phyloP scores from a whole-genome alignment of 148 eudicot genomes.

The Vaccinium macrocarpon region DNA sequence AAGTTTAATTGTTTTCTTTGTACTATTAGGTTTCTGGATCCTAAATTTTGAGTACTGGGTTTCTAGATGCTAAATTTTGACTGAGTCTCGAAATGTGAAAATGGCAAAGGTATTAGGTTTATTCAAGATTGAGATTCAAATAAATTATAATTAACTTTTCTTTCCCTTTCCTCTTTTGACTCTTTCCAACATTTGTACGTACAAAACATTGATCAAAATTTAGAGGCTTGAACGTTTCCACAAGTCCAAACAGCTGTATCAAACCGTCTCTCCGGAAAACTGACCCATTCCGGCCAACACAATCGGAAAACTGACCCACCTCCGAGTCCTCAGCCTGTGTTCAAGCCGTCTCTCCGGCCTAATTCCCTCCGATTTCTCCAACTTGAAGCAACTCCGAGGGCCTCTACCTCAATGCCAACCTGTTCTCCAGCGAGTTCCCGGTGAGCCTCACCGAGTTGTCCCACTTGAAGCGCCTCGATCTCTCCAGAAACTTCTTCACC shows the following conservation, averaged over 20 bases:
- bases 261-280: too few relatives aligned
- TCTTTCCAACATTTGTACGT: neutral
- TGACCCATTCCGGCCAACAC: conserved; percentile 45
- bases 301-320: conserved; percentile 32
- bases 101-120: neutral
- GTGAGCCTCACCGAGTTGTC: conserved; percentile 42
- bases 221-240: neutral
- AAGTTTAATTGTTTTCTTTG: too few relatives aligned
- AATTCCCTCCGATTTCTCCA: conserved; percentile 51
- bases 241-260: neutral
- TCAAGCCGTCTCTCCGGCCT: conserved; percentile 36
- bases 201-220: too few relatives aligned
- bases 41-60: too few relatives aligned
- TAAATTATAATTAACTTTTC: too few relatives aligned
- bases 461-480: conserved; percentile 56
- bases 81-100: neutral
- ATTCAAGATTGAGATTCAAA: neutral
- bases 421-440: conserved; percentile 67
- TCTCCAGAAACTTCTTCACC: conserved; percentile 55
- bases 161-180: neutral
- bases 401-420: conserved; percentile 57
- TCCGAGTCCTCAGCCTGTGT: conserved; percentile 51
- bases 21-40: too few relatives aligned
- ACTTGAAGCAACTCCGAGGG: conserved; percentile 52
- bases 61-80: neutral